phyloP scores from a whole-genome alignment of 352 stramenopile genomes.

The Blastocystis sp. region DNA sequence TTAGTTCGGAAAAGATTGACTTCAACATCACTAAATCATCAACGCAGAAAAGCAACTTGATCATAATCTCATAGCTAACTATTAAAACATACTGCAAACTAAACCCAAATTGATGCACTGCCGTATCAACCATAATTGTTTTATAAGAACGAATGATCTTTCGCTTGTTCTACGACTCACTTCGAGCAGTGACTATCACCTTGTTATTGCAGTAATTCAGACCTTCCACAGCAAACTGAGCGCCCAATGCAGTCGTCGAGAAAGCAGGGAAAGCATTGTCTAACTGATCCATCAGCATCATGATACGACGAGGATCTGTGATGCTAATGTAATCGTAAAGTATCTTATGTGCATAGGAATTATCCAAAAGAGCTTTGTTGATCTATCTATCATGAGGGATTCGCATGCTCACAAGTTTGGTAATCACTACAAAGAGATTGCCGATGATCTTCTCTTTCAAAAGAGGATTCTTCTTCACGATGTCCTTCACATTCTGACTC shows the following conservation, averaged over 20 bases:
- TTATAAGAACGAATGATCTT: conserved; percentile 51
- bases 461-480: conserved; percentile 28
- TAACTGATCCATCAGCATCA: conserved; percentile 41
- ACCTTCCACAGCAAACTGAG: not conserved
- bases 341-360: conserved; percentile 55
- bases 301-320: conserved; percentile 25
- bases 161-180: conserved; percentile 34
- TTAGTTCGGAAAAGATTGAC: conserved; percentile 3
- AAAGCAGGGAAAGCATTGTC: conserved; percentile 43
- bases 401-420: not conserved
- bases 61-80: conserved; percentile 12
- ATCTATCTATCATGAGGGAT: not conserved
- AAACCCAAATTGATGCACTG: conserved; percentile 9
- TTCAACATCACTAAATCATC: conserved; percentile 56
- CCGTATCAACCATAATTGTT: conserved; percentile 48
- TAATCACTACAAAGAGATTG: conserved; percentile 45
- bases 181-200: not conserved
- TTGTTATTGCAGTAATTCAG: conserved; percentile 60
- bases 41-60: conserved; percentile 48
- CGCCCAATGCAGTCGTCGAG: conserved; percentile 39
- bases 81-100: not conserved
- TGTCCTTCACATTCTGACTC: not conserved
- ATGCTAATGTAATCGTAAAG: conserved; percentile 56
- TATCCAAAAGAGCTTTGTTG: conserved; percentile 30
- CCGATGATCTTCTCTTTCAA: conserved; percentile 41